phyloP scores from a whole-genome alignment of 106 monocot species.

The Dactylorhiza incarnata region DNA sequence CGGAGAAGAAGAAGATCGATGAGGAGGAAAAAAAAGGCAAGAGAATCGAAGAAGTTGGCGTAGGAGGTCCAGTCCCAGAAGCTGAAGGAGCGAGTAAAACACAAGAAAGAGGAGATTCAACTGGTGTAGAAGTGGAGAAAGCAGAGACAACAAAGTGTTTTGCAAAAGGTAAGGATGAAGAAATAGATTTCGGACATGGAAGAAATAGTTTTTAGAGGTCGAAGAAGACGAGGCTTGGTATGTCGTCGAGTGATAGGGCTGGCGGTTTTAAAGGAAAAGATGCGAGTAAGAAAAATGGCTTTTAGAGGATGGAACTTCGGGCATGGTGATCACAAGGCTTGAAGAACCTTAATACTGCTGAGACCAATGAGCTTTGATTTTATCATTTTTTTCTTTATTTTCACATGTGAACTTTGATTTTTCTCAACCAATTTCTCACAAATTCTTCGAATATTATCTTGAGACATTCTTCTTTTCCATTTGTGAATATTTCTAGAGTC shows the following conservation, averaged over 20 bases:
- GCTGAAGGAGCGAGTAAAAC: conserved; percentile 61
- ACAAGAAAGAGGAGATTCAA: conserved; percentile 82
- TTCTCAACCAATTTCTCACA: no score
- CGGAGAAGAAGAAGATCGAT: conserved; percentile 83
- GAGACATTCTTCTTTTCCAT: no score
- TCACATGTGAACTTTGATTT: no score
- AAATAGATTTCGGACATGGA: conserved; percentile 35
- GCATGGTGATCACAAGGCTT: conserved; percentile 70
- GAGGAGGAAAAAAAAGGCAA: conserved; percentile 87
- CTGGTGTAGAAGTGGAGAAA: conserved; percentile 93
- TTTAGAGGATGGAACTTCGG: conserved; percentile 63
- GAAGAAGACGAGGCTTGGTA: conserved; percentile 40
- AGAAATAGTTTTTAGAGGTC: conserved; percentile 24
- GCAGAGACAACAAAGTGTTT: conserved; percentile 78
- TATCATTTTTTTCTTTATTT: no score
- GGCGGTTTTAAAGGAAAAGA: conserved; percentile 43
- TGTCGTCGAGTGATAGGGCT: conserved; percentile 61
- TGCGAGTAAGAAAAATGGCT: conserved; percentile 46
- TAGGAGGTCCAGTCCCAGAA: conserved; percentile 81
- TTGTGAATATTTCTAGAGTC: no score
- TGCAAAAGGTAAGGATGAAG: conserved; percentile 39
- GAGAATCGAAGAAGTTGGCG: conserved; percentile 72
- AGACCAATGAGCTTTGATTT: no score
- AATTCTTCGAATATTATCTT: no score
- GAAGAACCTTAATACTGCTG: conserved; percentile 86